Evolutionary conservation across 2,329 filamentous ascomycete genomes (phyloP).

Genomic region (Clonostachys byssicola): DNA sequence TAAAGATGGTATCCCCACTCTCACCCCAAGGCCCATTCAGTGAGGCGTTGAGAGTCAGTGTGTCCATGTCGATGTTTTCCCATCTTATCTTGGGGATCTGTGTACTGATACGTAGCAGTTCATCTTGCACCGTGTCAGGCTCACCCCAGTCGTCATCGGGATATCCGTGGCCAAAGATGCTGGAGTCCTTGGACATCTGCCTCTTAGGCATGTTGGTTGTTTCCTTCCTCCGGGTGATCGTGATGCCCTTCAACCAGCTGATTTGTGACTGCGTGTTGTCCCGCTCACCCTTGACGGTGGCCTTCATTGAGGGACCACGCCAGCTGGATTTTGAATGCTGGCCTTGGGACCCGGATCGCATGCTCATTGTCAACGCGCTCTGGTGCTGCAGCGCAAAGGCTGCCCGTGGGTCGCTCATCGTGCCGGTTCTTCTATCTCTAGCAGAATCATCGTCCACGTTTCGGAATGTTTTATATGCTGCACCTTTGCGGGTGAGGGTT

Average conservation of each 20-base stretch:
- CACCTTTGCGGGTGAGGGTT: conserved; percentile 76
- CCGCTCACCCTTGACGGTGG: conserved; percentile 36
- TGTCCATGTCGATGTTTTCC: conserved; percentile 62
- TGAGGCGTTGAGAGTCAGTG: conserved; percentile 52
- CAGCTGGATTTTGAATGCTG: conserved; percentile 30
- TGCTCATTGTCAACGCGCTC: conserved; percentile 35
- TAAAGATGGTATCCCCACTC: conserved; percentile 51
- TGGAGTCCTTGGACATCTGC: conserved; percentile 47
- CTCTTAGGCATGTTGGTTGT: conserved; percentile 27
- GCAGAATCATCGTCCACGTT: conserved; percentile 59
- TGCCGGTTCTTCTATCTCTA: conserved; percentile 54
- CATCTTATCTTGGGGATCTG: conserved; percentile 61
- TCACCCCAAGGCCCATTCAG: conserved; percentile 62
- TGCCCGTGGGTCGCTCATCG: conserved; percentile 49
- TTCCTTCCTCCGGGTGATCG: conserved; percentile 52
- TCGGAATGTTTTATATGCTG: conserved; percentile 80
- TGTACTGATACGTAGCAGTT: conserved; percentile 57
- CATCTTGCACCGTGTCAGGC: conserved; percentile 59
- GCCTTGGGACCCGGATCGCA: conserved; percentile 23
- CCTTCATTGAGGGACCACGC: conserved; percentile 57
- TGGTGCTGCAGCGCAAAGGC: conserved; percentile 23
- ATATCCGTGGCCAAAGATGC: conserved; percentile 44
- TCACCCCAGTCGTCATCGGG: conserved; percentile 56
- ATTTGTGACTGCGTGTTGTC: conserved; percentile 54
- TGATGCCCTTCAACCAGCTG: conserved; percentile 67